A percentile compares a stretch with the other conserved stretches of the same genome.
phyloP scores from a whole-genome alignment of 495 filamentous ascomycete species.

The Bombardia bombarda region DNA sequence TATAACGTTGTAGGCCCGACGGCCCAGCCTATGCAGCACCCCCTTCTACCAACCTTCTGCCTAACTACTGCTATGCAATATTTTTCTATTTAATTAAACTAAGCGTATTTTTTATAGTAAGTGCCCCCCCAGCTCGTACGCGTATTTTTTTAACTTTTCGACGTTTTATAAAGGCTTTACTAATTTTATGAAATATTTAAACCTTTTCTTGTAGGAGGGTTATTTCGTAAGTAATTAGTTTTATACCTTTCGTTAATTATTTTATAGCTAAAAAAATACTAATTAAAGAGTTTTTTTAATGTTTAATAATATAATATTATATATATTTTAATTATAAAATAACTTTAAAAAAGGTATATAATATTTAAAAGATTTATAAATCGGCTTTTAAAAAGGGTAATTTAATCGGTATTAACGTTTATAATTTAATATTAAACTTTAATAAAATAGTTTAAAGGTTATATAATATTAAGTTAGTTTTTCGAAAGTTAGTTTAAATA shows the following conservation, averaged over 20 bases:
- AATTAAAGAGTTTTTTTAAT: background rate
- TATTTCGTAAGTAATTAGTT: background rate
- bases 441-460: background rate
- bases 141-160: too few species aligned
- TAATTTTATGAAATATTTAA: background rate
- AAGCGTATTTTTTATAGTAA: background rate
- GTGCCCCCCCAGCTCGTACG: too few species aligned
- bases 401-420: background rate
- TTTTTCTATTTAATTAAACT: background rate
- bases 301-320: background rate
- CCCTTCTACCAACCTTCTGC: too few species aligned
- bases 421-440: background rate
- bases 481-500: background rate
- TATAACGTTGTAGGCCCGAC: too few species aligned
- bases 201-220: background rate
- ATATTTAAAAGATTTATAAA: background rate
- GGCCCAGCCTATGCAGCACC: too few species aligned
- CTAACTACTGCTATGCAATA: too few species aligned
- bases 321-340: background rate
- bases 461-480: background rate
- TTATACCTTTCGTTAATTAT: background rate
- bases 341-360: background rate
- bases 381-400: background rate
- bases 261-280: background rate
- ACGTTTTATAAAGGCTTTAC: background rate